Percentiles rank a stretch among this genome's conserved stretches.
These are phyloP conservation scores for Raffaelea deltoideospora DNA, from an alignment of 2,329 filamentous ascomycete genomes.

Conservation along the genomic window DNA sequence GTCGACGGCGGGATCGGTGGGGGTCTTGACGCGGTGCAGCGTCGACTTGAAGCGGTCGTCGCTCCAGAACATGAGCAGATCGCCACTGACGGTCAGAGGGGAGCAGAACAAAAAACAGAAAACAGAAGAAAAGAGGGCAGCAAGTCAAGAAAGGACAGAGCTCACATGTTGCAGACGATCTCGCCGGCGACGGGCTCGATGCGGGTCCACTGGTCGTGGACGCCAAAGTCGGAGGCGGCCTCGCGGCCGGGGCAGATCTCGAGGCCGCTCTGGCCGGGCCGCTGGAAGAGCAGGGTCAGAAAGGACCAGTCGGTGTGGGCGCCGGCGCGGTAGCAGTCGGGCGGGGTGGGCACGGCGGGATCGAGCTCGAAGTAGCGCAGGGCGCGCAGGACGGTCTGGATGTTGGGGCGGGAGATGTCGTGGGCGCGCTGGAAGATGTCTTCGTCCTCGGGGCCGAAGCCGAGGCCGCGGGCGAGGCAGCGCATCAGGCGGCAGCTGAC, in stretches of 20 bases:
- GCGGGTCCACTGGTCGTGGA: conserved; percentile 45
- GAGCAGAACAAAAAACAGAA: conserved; percentile 6
- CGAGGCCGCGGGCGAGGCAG: conserved; percentile 40
- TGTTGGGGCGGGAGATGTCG: conserved; percentile 29
- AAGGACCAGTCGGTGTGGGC: conserved; percentile 46
- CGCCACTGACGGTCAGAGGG: conserved; percentile 21
- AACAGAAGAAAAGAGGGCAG: no score
- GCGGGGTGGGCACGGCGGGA: conserved; percentile 18
- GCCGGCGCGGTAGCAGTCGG: conserved; percentile 42
- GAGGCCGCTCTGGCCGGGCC: conserved; percentile 40
- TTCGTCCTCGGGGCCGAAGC: conserved; percentile 25
- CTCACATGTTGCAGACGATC: conserved; percentile 44
- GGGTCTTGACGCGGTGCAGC: conserved; percentile 44
- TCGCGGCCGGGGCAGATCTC: conserved; percentile 51
- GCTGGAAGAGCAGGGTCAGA: conserved; percentile 46
- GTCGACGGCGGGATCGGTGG: conserved; percentile 28
- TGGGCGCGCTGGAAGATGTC: conserved; percentile 40
- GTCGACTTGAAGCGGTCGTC: conserved; percentile 55
- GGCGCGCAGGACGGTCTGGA: conserved; percentile 33
- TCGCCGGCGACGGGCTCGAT: conserved; percentile 36
- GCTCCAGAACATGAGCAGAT: conserved; percentile 50
- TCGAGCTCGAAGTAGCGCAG: conserved; percentile 14
- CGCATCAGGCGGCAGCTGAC: conserved; percentile 40
- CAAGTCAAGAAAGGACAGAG: no score
- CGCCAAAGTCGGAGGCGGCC: conserved; percentile 38